phyloP scores from a whole-genome alignment of 208 protist species.

The Crithidia brevicula region DNA sequence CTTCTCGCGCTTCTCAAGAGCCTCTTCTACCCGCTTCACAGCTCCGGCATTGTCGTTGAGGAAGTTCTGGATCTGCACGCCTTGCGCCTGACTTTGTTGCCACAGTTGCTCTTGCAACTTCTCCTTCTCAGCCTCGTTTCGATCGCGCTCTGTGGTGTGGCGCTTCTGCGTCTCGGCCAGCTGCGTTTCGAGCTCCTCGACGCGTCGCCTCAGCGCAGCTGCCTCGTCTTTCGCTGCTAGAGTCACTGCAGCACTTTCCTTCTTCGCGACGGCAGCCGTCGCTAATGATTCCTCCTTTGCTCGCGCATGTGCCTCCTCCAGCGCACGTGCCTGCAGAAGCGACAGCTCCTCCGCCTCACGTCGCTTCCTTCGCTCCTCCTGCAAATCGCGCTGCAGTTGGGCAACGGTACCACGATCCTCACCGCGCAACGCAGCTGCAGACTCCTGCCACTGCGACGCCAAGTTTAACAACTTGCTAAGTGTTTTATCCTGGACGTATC shows the following conservation, averaged over 20 bases:
- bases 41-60: slow-evolving; percentile 32
- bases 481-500: too few species aligned
- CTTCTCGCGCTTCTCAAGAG: slow-evolving; percentile 36
- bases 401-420: background rate
- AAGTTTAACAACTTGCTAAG: background rate
- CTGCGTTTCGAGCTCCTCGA: slow-evolving; percentile 12
- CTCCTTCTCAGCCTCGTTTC: slow-evolving; percentile 5
- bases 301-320: background rate
- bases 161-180: background rate
- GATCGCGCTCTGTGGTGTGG: slow-evolving; percentile 1
- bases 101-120: slow-evolving; percentile 29
- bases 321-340: background rate
- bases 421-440: background rate
- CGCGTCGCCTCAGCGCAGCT: slow-evolving; percentile 8
- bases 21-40: slow-evolving; percentile 32
- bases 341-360: slow-evolving; percentile 14
- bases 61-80: slow-evolving; percentile 21
- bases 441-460: slow-evolving; percentile 1
- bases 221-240: background rate
- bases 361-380: slow-evolving; percentile 9
- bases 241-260: background rate
- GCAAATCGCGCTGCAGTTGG: slow-evolving; percentile 21
- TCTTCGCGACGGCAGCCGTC: background rate
- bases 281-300: background rate
- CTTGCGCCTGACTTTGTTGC: slow-evolving; percentile 30